Evolutionary conservation across 148 eudicot genomes (phyloP).

Genomic region (Camellia sinensis): DNA sequence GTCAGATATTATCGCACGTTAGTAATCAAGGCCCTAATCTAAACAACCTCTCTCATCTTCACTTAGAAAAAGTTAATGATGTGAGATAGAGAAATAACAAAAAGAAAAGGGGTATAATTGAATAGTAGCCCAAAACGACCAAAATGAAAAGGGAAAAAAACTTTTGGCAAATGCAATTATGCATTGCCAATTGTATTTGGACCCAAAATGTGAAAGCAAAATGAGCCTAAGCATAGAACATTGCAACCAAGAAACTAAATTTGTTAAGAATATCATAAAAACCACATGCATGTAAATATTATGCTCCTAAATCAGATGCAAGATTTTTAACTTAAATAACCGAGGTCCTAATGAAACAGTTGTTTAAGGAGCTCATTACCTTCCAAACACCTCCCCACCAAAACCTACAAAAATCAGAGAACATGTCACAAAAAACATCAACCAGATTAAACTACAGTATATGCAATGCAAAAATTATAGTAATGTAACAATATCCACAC

Average conservation of each 20-base stretch:
- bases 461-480: background rate
- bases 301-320: conserved; percentile 2
- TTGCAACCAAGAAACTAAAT: background rate
- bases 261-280: background rate
- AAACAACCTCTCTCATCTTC: background rate
- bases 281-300: background rate
- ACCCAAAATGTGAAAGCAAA: background rate
- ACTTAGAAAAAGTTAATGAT: background rate
- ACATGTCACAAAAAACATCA: background rate
- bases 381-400: conserved; percentile 99
- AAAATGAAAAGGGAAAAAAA: background rate
- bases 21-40: background rate
- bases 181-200: background rate
- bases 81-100: background rate
- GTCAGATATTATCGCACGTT: background rate
- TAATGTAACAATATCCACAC: conserved; percentile 28
- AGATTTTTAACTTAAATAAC: background rate
- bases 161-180: background rate
- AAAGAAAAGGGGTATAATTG: background rate
- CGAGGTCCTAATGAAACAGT: background rate
- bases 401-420: conserved; percentile 52
- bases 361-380: conserved; percentile 41
- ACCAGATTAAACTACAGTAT: background rate
- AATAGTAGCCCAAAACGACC: background rate
- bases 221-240: background rate